Percentiles rank a stretch among this genome's conserved stretches.
These are phyloP conservation scores for Phylloporus arenicola DNA, from an alignment of 768 basidiomycete genomes.

Conservation along the genomic window DNA sequence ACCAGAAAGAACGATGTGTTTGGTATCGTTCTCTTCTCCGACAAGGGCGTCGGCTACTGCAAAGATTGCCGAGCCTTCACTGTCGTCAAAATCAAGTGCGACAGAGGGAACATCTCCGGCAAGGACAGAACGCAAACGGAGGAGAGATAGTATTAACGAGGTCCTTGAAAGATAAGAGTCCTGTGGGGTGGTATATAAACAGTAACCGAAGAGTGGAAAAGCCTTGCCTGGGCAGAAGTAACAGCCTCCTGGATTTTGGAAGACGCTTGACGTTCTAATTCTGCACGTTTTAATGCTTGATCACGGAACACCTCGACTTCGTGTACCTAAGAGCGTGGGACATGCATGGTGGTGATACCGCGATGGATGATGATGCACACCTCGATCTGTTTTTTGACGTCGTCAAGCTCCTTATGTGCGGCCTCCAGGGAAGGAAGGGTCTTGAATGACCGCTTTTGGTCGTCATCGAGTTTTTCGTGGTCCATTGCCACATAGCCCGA, in stretches of 20 bases:
- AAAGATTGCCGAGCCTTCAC: slow-evolving; percentile 53
- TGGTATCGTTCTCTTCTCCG: slow-evolving; percentile 47
- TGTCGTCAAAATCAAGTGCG: slow-evolving; percentile 39
- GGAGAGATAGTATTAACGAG: slow-evolving; percentile 50
- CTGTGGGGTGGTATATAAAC: slow-evolving; percentile 30
- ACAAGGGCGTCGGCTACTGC: slow-evolving; percentile 50
- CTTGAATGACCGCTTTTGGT: slow-evolving; percentile 72
- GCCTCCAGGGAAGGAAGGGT: slow-evolving; percentile 74
- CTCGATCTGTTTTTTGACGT: slow-evolving; percentile 81
- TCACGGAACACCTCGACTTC: slow-evolving; percentile 62
- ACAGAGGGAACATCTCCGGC: slow-evolving; percentile 41
- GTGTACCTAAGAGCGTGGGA: slow-evolving; percentile 39
- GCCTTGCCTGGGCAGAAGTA: slow-evolving; percentile 51
- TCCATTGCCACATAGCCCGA: slow-evolving; percentile 63
- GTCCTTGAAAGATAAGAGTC: slow-evolving; percentile 38
- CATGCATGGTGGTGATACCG: neutral
- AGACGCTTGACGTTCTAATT: slow-evolving; percentile 53
- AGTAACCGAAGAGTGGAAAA: neutral
- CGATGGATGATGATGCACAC: slow-evolving; percentile 46
- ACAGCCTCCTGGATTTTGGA: slow-evolving; percentile 52
- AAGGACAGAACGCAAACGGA: slow-evolving; percentile 53
- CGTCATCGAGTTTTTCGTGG: slow-evolving; percentile 75
- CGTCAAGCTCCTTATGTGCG: slow-evolving; percentile 73
- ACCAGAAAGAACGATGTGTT: slow-evolving; percentile 47
- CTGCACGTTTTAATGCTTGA: slow-evolving; percentile 46